Evolutionary conservation across 768 basidiomycete genomes (phyloP).

Genomic region (Suillus americanus): DNA sequence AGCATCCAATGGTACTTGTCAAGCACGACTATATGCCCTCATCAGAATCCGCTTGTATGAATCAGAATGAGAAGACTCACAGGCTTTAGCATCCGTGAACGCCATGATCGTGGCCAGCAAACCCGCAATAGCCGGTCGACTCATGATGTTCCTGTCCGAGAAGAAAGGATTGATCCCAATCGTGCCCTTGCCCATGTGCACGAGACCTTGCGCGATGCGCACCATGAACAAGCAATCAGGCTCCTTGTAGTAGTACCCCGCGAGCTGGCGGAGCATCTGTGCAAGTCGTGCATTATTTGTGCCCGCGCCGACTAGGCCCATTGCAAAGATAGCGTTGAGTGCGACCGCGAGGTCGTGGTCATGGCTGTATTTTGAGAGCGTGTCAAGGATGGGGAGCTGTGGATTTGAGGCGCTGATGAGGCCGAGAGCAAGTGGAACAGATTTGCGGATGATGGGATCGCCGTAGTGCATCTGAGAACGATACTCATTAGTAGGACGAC

Average conservation of each 20-base stretch:
- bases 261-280: conserved; percentile 96
- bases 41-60: not conserved
- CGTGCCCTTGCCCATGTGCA: conserved; percentile 99
- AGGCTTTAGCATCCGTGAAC: conserved; percentile 91
- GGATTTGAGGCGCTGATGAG: conserved; percentile 96
- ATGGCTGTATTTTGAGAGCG: conserved; percentile 97
- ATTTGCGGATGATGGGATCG: conserved; percentile 87
- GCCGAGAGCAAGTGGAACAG: conserved; percentile 92
- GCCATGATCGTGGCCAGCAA: conserved; percentile 84
- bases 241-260: conserved; percentile 98
- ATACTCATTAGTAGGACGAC: conserved; percentile 16
- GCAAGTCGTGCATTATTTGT: conserved; percentile 98
- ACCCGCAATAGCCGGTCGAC: conserved; percentile 85
- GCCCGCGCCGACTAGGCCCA: conserved; percentile 97
- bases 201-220: conserved; percentile 90
- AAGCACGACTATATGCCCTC: conserved; percentile 67
- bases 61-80: conserved; percentile 49
- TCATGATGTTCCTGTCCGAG: conserved; percentile 88
- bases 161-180: conserved; percentile 97
- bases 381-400: conserved; percentile 91
- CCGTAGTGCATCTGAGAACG: conserved; percentile 93
- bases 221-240: conserved; percentile 96
- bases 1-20: conserved; percentile 99
- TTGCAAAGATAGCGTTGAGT: conserved; percentile 95
- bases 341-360: conserved; percentile 98